Percentiles rank a stretch among this genome's conserved stretches.
These are phyloP conservation scores for Bathelium albidoporum DNA, from an alignment of 495 filamentous ascomycete species.

Conservation along the genomic window DNA sequence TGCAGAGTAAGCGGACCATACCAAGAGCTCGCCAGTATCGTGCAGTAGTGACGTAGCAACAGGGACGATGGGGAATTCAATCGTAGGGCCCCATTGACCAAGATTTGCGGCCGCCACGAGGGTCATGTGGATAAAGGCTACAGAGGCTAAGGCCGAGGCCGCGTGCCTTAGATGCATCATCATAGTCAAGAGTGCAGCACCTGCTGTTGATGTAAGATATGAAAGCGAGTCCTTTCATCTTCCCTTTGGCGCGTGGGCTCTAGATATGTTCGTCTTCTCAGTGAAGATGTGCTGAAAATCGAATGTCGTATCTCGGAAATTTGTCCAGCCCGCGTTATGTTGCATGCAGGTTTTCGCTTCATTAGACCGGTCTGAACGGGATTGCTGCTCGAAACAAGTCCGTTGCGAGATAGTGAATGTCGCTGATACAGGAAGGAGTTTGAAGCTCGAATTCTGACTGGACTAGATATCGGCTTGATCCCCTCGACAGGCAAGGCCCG, in stretches of 20 bases:
- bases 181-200: background rate
- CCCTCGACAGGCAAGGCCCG: background rate
- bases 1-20: slow-evolving; percentile 1
- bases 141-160: background rate
- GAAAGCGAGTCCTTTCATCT: background rate
- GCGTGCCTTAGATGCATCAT: background rate
- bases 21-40: background rate
- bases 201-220: background rate
- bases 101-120: background rate
- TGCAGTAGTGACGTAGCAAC: background rate
- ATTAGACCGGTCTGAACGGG: background rate
- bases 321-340: background rate
- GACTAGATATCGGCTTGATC: background rate
- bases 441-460: background rate
- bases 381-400: background rate
- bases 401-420: background rate
- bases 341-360: background rate
- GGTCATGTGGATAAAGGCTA: background rate
- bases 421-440: background rate
- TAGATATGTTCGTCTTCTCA: background rate
- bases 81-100: background rate
- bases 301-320: background rate
- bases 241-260: background rate
- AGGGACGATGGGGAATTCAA: background rate
- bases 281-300: background rate